Evolutionary conservation across 257 asterid genomes (phyloP).

Genomic region (Fraxinus pennsylvanica): DNA sequence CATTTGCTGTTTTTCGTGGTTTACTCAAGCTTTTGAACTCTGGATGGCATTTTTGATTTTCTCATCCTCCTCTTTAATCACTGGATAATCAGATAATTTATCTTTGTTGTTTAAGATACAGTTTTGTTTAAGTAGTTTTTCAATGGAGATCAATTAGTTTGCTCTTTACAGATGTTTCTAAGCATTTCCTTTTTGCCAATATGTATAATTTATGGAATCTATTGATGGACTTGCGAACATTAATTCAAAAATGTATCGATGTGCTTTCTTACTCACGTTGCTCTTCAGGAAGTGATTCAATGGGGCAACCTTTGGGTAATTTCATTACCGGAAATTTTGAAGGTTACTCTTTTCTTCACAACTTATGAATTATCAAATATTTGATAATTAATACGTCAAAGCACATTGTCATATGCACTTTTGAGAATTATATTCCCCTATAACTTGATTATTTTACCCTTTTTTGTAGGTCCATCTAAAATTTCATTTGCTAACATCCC

Average conservation of each 20-base stretch:
- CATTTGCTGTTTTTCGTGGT: background rate
- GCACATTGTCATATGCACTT: too few relatives aligned
- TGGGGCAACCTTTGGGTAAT: constrained; percentile 44
- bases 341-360: constrained; percentile 9
- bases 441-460: constrained; percentile 4
- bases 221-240: constrained; percentile 1
- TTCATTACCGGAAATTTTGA: constrained; percentile 35
- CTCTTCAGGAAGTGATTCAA: constrained; percentile 41
- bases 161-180: constrained; percentile 8
- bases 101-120: background rate
- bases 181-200: background rate
- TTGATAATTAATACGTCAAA: background rate
- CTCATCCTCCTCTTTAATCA: constrained; percentile 14
- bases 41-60: constrained; percentile 6
- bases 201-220: background rate
- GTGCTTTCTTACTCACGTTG: background rate
- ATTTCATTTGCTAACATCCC: constrained; percentile 31
- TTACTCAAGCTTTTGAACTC: constrained; percentile 20
- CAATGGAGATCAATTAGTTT: background rate
- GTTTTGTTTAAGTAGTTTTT: constrained; percentile 12
- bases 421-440: constrained; percentile 5
- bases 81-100: constrained; percentile 1
- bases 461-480: constrained; percentile 37
- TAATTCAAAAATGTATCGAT: constrained; percentile 17
- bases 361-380: constrained; percentile 7